phyloP scores from a whole-genome alignment of 139 green algal genomes.

The Volvox africanus region DNA sequence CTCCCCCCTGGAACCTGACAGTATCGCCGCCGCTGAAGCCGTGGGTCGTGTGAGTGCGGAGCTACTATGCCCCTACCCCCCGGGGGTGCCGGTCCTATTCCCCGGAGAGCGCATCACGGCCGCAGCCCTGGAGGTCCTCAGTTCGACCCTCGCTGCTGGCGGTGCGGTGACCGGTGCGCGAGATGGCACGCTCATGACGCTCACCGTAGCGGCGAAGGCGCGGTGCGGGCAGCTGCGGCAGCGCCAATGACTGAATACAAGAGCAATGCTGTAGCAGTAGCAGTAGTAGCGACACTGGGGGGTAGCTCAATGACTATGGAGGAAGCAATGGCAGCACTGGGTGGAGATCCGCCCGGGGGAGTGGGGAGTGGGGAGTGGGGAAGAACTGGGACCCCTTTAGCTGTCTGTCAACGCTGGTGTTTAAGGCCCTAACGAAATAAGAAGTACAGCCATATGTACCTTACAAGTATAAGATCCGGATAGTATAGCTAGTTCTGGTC shows the following conservation, averaged over 20 bases:
- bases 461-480: too few species aligned
- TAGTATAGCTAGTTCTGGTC: too few species aligned
- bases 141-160: conserved; percentile 53
- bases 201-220: conserved; percentile 54
- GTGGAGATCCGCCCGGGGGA: too few species aligned
- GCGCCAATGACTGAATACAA: too few species aligned
- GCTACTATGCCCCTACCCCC: conserved; percentile 92
- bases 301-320: too few species aligned
- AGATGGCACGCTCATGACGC: conserved; percentile 55
- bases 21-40: conserved; percentile 20
- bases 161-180: conserved; percentile 71
- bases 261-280: too few species aligned
- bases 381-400: too few species aligned
- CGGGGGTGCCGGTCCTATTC: conserved; percentile 84
- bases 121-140: conserved; percentile 56
- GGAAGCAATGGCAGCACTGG: too few species aligned
- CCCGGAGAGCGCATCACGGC: conserved; percentile 82
- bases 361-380: too few species aligned
- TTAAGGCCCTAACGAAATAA: too few species aligned
- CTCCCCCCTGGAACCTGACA: neutral
- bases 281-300: neutral
- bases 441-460: too few species aligned
- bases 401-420: too few species aligned
- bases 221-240: neutral
- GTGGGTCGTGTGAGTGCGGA: conserved; percentile 76